A percentile compares a stretch with the other conserved stretches of the same genome.
Evolutionary conservation across 345 rosid species (phyloP).

Genomic region (Euclidium syriacum): DNA sequence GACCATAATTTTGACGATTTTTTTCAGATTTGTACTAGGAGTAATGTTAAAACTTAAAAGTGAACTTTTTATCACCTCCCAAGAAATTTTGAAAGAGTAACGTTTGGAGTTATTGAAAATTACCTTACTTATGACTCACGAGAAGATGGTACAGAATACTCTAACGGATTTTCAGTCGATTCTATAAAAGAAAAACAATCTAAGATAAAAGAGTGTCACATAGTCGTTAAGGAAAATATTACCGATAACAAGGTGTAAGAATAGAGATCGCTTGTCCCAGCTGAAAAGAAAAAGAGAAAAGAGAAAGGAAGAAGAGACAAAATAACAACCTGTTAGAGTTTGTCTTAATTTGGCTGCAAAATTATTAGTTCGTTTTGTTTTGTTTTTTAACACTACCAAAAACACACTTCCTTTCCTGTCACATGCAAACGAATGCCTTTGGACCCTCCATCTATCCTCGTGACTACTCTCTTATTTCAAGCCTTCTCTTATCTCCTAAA

Average conservation of each 20-base stretch:
- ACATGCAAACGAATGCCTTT: slow-evolving; percentile 19
- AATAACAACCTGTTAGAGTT: slow-evolving; percentile 15
- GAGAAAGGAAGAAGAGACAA: background rate
- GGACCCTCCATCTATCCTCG: slow-evolving; percentile 5
- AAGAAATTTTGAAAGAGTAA: too few relatives aligned
- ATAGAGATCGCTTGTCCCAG: background rate
- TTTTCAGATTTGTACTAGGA: background rate
- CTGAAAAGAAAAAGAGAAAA: background rate
- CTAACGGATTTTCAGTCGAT: too few relatives aligned
- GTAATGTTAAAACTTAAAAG: background rate
- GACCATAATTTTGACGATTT: background rate
- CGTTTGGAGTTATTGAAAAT: too few relatives aligned
- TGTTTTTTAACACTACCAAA: slow-evolving; percentile 17
- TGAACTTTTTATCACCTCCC: too few relatives aligned
- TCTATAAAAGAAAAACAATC: too few relatives aligned
- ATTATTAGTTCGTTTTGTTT: slow-evolving; percentile 12
- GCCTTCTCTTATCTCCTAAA: background rate
- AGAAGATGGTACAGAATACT: too few relatives aligned
- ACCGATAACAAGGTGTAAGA: background rate
- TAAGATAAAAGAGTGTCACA: too few relatives aligned
- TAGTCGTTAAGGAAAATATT: too few relatives aligned
- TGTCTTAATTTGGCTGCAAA: slow-evolving; percentile 6
- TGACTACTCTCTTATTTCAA: background rate
- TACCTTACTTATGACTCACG: too few relatives aligned
- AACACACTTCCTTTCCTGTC: slow-evolving; percentile 16